Percentiles rank a stretch among this genome's conserved stretches.
phyloP scores from a whole-genome alignment of 495 filamentous ascomycete species.

The Evansstolkia leycettana region DNA sequence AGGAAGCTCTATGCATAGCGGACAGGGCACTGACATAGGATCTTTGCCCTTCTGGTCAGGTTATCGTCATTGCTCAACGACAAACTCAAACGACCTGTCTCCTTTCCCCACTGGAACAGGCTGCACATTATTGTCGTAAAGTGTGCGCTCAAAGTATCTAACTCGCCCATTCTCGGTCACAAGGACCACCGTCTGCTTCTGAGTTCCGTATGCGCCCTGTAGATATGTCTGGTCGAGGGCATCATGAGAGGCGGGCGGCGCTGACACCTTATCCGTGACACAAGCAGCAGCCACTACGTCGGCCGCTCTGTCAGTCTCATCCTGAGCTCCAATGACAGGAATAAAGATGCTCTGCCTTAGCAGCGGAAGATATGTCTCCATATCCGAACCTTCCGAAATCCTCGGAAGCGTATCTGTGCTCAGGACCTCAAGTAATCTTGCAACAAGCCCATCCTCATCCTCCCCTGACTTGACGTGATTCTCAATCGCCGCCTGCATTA shows the following conservation, averaged over 20 bases:
- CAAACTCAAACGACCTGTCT: constrained; percentile 38
- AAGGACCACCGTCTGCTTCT: constrained; percentile 79
- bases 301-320: constrained; percentile 16
- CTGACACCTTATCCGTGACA: constrained; percentile 13
- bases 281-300: constrained; percentile 40
- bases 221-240: constrained; percentile 16
- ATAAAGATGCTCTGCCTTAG: constrained; percentile 78
- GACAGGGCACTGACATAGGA: no score
- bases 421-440: constrained; percentile 57
- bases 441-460: constrained; percentile 54
- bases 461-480: constrained; percentile 32
- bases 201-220: constrained; percentile 65
- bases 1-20: no score
- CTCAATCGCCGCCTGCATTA: constrained; percentile 35
- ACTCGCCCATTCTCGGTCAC: constrained; percentile 64
- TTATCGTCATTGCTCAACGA: constrained; percentile 8
- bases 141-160: constrained; percentile 70
- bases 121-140: constrained; percentile 59
- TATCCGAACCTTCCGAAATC: constrained; percentile 37
- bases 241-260: constrained; percentile 6
- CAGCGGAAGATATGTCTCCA: constrained; percentile 57
- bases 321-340: constrained; percentile 52
- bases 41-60: no score
- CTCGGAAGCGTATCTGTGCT: constrained; percentile 60
- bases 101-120: constrained; percentile 45